Evolutionary conservation across 139 green algal genomes (phyloP).

Genomic region (Nannochloris sp.): DNA sequence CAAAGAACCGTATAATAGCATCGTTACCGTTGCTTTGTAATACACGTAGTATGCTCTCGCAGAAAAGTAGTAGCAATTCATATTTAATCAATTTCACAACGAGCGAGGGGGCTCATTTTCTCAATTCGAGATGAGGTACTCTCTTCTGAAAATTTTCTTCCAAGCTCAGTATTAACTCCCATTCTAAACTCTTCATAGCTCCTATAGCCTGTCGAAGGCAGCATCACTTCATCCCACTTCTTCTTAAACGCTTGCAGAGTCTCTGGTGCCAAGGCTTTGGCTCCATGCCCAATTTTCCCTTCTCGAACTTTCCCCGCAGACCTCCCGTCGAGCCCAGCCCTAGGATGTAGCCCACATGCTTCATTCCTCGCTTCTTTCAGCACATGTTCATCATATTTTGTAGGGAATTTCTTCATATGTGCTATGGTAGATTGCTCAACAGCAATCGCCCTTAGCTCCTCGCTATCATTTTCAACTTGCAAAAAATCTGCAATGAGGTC

Average conservation of each 20-base stretch:
- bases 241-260: conserved; percentile 8
- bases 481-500: conserved; percentile 29
- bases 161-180: conserved; percentile 15
- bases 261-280: not conserved
- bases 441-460: conserved; percentile 21
- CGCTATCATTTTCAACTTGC: conserved; percentile 8
- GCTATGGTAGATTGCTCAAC: conserved; percentile 27
- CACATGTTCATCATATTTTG: conserved; percentile 35
- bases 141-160: not conserved
- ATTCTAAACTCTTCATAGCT: conserved; percentile 41
- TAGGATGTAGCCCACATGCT: conserved; percentile 2
- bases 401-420: conserved; percentile 19
- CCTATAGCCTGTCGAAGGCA: conserved; percentile 12
- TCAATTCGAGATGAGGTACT: too few relatives aligned
- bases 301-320: conserved; percentile 12
- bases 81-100: too few relatives aligned
- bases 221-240: conserved; percentile 27
- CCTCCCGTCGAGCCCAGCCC: conserved; percentile 11
- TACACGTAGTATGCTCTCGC: too few relatives aligned
- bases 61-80: too few relatives aligned
- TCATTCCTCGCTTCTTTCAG: conserved; percentile 21
- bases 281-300: not conserved
- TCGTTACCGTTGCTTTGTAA: too few relatives aligned
- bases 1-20: too few relatives aligned
- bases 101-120: too few relatives aligned